phyloP scores from a whole-genome alignment of 75 land plant species.

The Selaginella tamariscina region DNA sequence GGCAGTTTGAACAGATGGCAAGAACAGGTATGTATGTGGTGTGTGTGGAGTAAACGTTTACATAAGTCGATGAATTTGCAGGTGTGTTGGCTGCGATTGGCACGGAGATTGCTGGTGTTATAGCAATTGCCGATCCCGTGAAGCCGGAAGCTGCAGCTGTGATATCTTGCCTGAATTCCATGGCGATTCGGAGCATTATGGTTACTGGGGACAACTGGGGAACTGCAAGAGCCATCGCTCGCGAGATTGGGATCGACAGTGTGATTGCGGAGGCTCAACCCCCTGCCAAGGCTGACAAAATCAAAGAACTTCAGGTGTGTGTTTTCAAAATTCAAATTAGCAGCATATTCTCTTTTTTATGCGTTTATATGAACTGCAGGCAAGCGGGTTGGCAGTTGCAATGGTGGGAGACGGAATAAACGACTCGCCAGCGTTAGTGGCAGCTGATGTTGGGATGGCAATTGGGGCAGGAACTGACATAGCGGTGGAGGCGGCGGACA shows the following conservation, averaged over 20 bases:
- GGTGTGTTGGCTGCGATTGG: conserved; percentile 49
- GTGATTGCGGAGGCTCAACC: conserved; percentile 74
- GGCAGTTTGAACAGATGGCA: conserved; percentile 41
- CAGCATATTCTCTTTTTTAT: background rate
- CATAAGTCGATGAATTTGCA: too few relatives aligned
- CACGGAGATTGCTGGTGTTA: conserved; percentile 42
- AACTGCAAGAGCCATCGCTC: conserved; percentile 62
- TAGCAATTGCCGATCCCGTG: conserved; percentile 59
- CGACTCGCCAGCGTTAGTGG: conserved; percentile 87
- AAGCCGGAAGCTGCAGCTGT: conserved; percentile 49
- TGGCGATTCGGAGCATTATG: conserved; percentile 48
- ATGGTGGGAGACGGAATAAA: conserved; percentile 99
- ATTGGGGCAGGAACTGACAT: conserved; percentile 96
- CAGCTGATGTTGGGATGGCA: conserved; percentile 98
- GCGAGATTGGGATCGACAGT: conserved; percentile 40
- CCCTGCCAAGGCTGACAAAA: conserved; percentile 59
- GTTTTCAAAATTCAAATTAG: background rate
- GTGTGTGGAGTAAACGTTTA: too few relatives aligned
- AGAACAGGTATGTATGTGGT: too few relatives aligned
- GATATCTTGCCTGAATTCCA: conserved; percentile 46
- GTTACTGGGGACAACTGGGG: conserved; percentile 77
- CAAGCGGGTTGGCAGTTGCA: conserved; percentile 55
- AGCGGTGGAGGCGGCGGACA: conserved; percentile 93
- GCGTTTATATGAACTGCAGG: too few relatives aligned
- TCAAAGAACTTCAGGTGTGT: conserved; percentile 75